These are phyloP conservation scores for Fragaria iinumae DNA, from an alignment of 306 rosid genomes.

Conservation along the genomic window DNA sequence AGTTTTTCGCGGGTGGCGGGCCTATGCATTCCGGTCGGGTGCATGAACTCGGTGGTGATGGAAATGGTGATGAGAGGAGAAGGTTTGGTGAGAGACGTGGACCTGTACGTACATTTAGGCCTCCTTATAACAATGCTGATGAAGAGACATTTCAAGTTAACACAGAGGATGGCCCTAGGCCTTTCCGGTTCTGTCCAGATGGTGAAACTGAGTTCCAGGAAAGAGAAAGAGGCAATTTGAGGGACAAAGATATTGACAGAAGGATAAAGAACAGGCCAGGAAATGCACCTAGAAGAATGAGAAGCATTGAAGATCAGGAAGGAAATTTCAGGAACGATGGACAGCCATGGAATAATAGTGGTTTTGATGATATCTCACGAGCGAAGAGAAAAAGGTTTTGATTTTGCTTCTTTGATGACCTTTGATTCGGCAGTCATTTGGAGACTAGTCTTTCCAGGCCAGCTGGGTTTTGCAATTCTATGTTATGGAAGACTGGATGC, in stretches of 20 bases:
- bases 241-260: slow-evolving; percentile 71
- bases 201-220: slow-evolving; percentile 72
- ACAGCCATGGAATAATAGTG: slow-evolving; percentile 66
- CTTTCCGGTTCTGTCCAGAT: slow-evolving; percentile 63
- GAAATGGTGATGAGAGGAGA: slow-evolving; percentile 66
- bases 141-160: slow-evolving; percentile 64
- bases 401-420: slow-evolving; percentile 18
- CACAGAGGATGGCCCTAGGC: slow-evolving; percentile 58
- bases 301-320: slow-evolving; percentile 74
- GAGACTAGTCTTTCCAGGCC: slow-evolving; percentile 6
- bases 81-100: slow-evolving; percentile 75
- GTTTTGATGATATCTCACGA: slow-evolving; percentile 63
- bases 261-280: slow-evolving; percentile 61
- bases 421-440: slow-evolving; percentile 8
- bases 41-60: slow-evolving; percentile 56
- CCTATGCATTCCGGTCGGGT: slow-evolving; percentile 61
- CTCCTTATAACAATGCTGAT: slow-evolving; percentile 49
- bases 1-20: slow-evolving; percentile 66
- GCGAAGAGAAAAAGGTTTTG: slow-evolving; percentile 75
- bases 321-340: slow-evolving; percentile 64
- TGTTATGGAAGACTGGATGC: slow-evolving; percentile 3
- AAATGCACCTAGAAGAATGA: slow-evolving; percentile 62
- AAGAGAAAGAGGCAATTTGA: slow-evolving; percentile 71
- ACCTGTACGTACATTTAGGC: slow-evolving; percentile 68
- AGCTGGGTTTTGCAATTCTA: slow-evolving; percentile 1